A percentile compares a stretch with the other conserved stretches of the same genome.
These are phyloP conservation scores for Phytopythium aichiense DNA, from an alignment of 352 stramenopile genomes.

Conservation along the genomic window DNA sequence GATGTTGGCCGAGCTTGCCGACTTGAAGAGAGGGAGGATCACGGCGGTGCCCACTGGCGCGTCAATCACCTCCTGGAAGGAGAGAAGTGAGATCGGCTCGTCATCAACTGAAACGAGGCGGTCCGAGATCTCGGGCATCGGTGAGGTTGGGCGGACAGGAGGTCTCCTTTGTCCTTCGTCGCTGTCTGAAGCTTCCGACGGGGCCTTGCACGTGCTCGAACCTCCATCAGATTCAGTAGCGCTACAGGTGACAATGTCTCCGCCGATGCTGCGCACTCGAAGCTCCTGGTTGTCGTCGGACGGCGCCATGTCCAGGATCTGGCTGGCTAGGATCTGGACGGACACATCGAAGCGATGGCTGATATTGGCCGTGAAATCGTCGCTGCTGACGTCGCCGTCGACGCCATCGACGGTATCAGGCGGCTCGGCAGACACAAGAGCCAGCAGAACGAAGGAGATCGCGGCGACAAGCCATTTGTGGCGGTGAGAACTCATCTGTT, in stretches of 20 bases:
- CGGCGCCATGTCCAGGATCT: conserved; percentile 22
- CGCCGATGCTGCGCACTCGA: conserved; percentile 15
- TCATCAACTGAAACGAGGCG: conserved; percentile 46
- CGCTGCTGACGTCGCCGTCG: not conserved
- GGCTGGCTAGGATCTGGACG: conserved; percentile 18
- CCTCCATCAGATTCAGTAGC: not conserved
- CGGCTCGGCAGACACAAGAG: not conserved
- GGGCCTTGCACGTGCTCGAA: not conserved
- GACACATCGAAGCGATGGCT: conserved; percentile 31
- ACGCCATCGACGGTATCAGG: not conserved
- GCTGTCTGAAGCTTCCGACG: not conserved
- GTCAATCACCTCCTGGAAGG: conserved; percentile 44
- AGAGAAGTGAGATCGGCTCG: conserved; percentile 32
- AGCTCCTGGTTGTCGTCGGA: conserved; percentile 19
- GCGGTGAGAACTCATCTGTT: not conserved
- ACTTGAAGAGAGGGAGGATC: conserved; percentile 49
- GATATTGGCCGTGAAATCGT: not conserved
- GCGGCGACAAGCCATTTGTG: not conserved
- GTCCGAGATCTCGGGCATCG: conserved; percentile 18
- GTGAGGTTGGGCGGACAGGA: not conserved
- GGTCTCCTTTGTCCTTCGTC: not conserved
- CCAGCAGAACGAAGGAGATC: not conserved
- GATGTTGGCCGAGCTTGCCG: conserved; percentile 20
- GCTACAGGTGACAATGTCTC: not conserved
- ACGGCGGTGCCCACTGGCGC: conserved; percentile 29